Conservation (phyloP, 2,329 filamentous ascomycete species). For the Sclerotinia trifoliorum region DNA sequence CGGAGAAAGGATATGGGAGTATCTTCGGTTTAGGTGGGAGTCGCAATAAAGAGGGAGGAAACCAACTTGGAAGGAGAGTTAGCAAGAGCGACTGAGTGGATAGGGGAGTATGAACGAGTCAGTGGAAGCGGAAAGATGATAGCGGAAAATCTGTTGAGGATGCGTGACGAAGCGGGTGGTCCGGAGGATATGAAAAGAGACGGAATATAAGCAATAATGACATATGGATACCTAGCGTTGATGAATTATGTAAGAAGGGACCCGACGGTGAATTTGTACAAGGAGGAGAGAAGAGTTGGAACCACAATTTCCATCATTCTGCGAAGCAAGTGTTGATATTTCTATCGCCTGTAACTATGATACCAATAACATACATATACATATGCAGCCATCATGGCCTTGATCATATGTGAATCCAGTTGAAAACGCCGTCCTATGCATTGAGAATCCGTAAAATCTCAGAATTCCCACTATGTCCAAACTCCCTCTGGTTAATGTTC, state of each 20-base stretch:
- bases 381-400: constrained; percentile 5
- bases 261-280: background rate
- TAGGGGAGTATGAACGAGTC: background rate
- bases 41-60: constrained; percentile 4
- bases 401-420: constrained; percentile 12
- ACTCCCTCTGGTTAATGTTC: constrained; percentile 19
- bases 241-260: constrained; percentile 5
- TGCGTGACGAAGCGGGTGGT: background rate
- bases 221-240: background rate
- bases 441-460: constrained; percentile 11
- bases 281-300: constrained; percentile 4
- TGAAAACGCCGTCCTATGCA: constrained; percentile 29
- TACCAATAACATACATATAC: constrained; percentile 21
- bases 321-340: constrained; percentile 15
- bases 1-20: constrained; percentile 45
- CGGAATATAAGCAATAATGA: background rate
- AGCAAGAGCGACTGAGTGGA: constrained; percentile 20
- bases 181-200: constrained; percentile 10
- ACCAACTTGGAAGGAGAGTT: constrained; percentile 15
- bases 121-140: background rate
- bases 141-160: background rate
- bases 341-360: constrained; percentile 10
- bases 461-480: constrained; percentile 21
- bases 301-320: background rate
- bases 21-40: constrained; percentile 6